Conservation (phyloP, 1,139 yeast species). For the Meyerozyma sp. region DNA sequence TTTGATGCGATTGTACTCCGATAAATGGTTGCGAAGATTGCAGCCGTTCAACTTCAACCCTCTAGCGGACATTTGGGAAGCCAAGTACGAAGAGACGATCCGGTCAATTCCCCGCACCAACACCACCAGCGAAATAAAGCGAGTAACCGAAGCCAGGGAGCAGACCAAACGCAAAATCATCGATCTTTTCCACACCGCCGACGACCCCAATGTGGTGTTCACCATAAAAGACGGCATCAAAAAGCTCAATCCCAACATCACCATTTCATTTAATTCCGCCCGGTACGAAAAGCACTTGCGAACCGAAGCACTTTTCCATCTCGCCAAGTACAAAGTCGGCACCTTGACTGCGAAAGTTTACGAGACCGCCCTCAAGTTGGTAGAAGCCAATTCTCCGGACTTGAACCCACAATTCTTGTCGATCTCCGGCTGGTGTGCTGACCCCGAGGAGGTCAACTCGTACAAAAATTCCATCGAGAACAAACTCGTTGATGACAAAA, state of each 20-base stretch:
- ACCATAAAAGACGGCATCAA: constrained; percentile 27
- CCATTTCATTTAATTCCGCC: constrained; percentile 59
- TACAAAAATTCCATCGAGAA: constrained; percentile 27
- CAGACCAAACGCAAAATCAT: constrained; percentile 45
- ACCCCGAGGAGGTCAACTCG: constrained; percentile 33
- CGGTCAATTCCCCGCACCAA: constrained; percentile 46
- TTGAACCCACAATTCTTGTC: constrained; percentile 24
- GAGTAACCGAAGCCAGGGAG: constrained; percentile 60
- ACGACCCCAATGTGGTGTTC: constrained; percentile 26
- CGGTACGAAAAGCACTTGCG: constrained; percentile 67
- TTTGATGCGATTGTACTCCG: constrained; percentile 44
- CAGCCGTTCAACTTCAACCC: constrained; percentile 47
- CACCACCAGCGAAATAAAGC: constrained; percentile 54
- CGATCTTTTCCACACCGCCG: constrained; percentile 28
- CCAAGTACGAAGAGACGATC: constrained; percentile 48
- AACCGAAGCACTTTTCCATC: constrained; percentile 54
- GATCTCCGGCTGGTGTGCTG: constrained; percentile 34
- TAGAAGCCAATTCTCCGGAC: constrained; percentile 55
- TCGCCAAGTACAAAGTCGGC: constrained; percentile 70
- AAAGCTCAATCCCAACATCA: constrained; percentile 43
- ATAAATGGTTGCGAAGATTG: constrained; percentile 48
- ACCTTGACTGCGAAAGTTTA: constrained; percentile 62
- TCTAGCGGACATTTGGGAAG: constrained; percentile 51
- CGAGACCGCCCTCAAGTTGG: constrained; percentile 46
- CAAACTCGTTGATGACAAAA: constrained; percentile 33